Conservation (phyloP, 257 asterid genomes). For the Nicotiana paniculata region DNA sequence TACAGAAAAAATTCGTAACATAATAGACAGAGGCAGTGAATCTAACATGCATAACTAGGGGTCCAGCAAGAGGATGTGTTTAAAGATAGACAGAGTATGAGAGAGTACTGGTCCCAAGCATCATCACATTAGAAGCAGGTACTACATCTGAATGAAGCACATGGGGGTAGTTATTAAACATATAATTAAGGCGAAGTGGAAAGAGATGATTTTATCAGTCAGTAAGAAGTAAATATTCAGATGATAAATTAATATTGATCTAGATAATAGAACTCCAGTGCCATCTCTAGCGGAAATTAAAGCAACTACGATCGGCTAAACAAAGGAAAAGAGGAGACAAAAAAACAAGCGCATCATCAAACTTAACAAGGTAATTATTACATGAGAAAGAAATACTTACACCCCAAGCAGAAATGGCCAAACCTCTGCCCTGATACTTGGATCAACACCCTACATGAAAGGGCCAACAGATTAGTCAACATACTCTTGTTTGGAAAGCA, state of each 20-base stretch:
- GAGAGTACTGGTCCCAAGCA: not conserved
- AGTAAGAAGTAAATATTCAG: not conserved
- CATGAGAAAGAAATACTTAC: constrained; percentile 42
- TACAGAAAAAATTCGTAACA: not conserved
- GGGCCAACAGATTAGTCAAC: not conserved
- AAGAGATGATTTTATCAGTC: not conserved
- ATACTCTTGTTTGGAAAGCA: not conserved
- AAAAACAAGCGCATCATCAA: not conserved
- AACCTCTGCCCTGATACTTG: constrained; percentile 79
- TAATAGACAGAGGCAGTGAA: not conserved
- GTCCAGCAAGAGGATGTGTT: not conserved
- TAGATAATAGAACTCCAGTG: not conserved
- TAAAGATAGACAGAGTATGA: not conserved
- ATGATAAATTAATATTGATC: not conserved
- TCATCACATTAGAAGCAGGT: not conserved
- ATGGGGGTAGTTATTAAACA: not conserved
- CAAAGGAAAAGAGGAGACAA: not conserved
- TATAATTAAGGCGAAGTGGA: not conserved
- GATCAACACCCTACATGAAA: constrained; percentile 74
- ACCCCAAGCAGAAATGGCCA: constrained; percentile 99
- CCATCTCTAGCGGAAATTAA: not conserved
- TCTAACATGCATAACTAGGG: not conserved
- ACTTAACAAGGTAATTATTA: not conserved
- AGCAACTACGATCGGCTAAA: not conserved
- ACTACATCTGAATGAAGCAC: not conserved